Evolutionary conservation across 1,139 yeast species (phyloP), one percentile per base, ranked within the genome.

Genomic region (Saccharomyces pastorianus): DNA sequence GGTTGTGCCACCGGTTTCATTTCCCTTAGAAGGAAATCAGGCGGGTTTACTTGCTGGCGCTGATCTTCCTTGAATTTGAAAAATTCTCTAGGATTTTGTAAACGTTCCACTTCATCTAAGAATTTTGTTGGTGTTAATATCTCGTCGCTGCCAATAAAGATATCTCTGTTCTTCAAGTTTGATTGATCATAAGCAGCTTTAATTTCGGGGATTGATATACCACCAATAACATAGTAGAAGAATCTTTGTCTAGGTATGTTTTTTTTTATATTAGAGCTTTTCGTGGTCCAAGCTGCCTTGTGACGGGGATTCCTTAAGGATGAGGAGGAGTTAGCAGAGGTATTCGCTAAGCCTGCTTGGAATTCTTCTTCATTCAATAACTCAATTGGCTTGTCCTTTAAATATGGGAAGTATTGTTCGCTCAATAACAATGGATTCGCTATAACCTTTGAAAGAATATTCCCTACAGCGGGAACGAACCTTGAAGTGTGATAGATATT

Each of bases 211-310:
- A 85, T 82, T 0, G 98, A 89, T 46, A 88, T 73, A 9, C 99
- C 99, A 25, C 99, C 99, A 1, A 95, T 87, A 44, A 90, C 80
- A 66, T 83, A 93, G 57, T 90, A 82, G 62, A 91, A 81, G 7
- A 91, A 77, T 50, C 93, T 73, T 64, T 88, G 96, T 60, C 81
- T 79, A 48, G 82, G 79, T n/a, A 77, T 74, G 47, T 58, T 57
- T 38, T 58, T 57, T 11, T 46, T 47, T 23, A 49, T 46, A 53
- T 56, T 48, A 65, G 72, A 47, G 59, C 69, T 48, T 73, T 83
- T 75, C 13, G 79, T 74, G 1, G 95, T 90, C 96, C 96, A 88
- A 0, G 85, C 82, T 0, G 96, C 93, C 59, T 85, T 83, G 60
- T 85, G 88, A 49, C 89, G 76, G 5, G 88, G 82, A 64, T 85